Base-by-base conservation (phyloP, 139 green algal genomes). In the Yamagishiella unicocca region DNA sequence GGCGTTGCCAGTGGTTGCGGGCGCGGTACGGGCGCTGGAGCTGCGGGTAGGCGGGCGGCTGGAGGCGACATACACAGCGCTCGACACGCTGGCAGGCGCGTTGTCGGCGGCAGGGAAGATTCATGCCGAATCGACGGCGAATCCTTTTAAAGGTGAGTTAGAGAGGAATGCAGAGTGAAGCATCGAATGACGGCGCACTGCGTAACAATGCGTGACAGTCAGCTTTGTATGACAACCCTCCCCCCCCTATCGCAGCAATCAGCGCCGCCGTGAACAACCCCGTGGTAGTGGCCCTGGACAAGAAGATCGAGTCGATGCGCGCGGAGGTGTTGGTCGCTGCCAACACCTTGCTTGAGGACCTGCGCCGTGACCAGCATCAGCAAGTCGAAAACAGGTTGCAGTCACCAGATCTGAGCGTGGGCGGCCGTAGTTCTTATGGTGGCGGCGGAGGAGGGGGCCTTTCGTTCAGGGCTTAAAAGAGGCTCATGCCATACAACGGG, bases 141-240 rank as follows among this genome's bases (percentile, higher is more conserved):
- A 87, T n/a, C 81, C 81, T 9, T 79, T 87, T 43, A 87, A 87
- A 35, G 81, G 81, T 87, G 22, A 19, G 81, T 83, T 71, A n/a
- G n/a, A n/a, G n/a, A n/a, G n/a, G n/a, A n/a, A n/a, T n/a, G n/a
- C n/a, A n/a, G n/a, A n/a, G n/a, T n/a, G n/a, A n/a, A n/a, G n/a
- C n/a, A n/a, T n/a, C n/a, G n/a, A n/a, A n/a, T n/a, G n/a, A n/a
- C n/a, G n/a, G n/a, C n/a, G n/a, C n/a, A n/a, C n/a, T n/a, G n/a
- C n/a, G n/a, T n/a, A n/a, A n/a, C n/a, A n/a, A n/a, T n/a, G n/a
- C n/a, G n/a, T n/a, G n/a, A n/a, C n/a, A n/a, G n/a, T n/a, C n/a
- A n/a, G n/a, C n/a, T n/a, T n/a, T n/a, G n/a, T n/a, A n/a, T n/a
- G n/a, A n/a, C n/a, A n/a, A n/a, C n/a, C n/a, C n/a, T n/a, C 38